These are phyloP conservation scores for Exophiala bonariae DNA, from an alignment of 2,329 filamentous ascomycete species.

Conservation along the genomic window DNA sequence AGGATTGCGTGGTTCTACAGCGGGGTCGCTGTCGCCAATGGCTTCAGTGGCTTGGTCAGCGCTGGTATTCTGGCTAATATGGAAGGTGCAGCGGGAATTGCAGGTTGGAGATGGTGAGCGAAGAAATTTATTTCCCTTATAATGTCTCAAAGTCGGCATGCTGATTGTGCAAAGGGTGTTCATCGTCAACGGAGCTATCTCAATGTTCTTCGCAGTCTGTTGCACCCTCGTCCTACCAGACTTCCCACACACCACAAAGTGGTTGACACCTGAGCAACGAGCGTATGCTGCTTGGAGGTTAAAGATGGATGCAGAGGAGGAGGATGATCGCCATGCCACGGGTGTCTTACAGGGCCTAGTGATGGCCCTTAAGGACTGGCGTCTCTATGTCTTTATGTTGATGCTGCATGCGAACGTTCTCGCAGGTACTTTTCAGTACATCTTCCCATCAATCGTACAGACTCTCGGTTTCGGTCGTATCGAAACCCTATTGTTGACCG, in stretches of 20 bases:
- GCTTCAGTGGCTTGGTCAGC: constrained; percentile 25
- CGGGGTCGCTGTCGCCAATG: constrained; percentile 60
- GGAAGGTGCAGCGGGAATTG: constrained; percentile 1
- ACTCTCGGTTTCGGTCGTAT: constrained; percentile 10
- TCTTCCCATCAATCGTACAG: constrained; percentile 34
- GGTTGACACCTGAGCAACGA: constrained; percentile 30
- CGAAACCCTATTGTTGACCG: constrained; percentile 24
- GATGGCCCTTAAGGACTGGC: constrained; percentile 27
- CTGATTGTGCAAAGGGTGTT: constrained; percentile 42
- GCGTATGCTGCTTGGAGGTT: constrained; percentile 41
- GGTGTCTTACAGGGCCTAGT: not conserved
- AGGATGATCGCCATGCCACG: constrained; percentile 2
- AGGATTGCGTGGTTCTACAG: constrained; percentile 58
- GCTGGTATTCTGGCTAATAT: not conserved
- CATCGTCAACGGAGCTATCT: constrained; percentile 53
- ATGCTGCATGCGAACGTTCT: constrained; percentile 34
- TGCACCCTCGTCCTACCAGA: constrained; percentile 43
- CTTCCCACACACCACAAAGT: constrained; percentile 40
- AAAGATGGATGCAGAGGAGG: constrained; percentile 3
- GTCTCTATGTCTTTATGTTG: constrained; percentile 41
- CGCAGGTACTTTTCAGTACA: constrained; percentile 51
- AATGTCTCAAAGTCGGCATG: not conserved
- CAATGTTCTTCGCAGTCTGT: constrained; percentile 42
- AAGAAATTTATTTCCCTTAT: not conserved
- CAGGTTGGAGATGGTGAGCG: constrained; percentile 4